Percentiles rank a stretch among this genome's conserved stretches.
Evolutionary conservation across 2,329 filamentous ascomycete genomes (phyloP).

Genomic region (Fusarium siculi): DNA sequence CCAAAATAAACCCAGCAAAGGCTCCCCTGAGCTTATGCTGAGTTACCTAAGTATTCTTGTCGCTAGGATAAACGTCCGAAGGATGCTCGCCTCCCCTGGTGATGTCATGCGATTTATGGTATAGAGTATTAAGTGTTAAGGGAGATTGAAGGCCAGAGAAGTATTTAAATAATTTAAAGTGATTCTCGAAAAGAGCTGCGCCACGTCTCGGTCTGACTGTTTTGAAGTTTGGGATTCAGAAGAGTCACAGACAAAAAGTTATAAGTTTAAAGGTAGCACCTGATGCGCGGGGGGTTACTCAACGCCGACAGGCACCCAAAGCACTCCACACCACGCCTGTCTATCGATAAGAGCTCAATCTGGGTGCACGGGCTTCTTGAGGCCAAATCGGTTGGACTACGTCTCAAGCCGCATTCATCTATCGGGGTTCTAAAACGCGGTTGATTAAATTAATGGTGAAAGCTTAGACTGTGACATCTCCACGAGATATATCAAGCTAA

Average conservation of each 20-base stretch:
- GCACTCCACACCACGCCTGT: background rate
- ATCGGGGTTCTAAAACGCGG: slow-evolving; percentile 17
- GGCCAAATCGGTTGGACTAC: background rate
- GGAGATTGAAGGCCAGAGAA: background rate
- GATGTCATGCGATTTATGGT: slow-evolving; percentile 37
- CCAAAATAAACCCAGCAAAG: background rate
- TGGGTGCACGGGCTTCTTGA: slow-evolving; percentile 11
- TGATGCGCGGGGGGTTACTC: slow-evolving; percentile 42
- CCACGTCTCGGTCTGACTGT: slow-evolving; percentile 41
- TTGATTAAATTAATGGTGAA: background rate
- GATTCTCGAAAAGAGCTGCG: slow-evolving; percentile 22
- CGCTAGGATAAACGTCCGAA: background rate
- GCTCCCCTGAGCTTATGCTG: background rate
- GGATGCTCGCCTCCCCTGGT: background rate
- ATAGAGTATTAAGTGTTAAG: slow-evolving; percentile 31
- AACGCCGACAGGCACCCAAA: background rate
- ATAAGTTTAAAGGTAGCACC: slow-evolving; percentile 4
- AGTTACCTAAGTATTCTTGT: background rate
- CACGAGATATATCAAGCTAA: background rate
- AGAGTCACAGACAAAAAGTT: slow-evolving; percentile 43
- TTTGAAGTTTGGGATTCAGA: slow-evolving; percentile 14
- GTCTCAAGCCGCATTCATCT: slow-evolving; percentile 33
- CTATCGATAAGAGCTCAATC: slow-evolving; percentile 40
- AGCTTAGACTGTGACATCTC: background rate
- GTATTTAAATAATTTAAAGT: slow-evolving; percentile 20